Evolutionary conservation across 106 monocot genomes (phyloP), one percentile per base, ranked within the genome.

Genomic region (Phalaenopsis aphrodite): DNA sequence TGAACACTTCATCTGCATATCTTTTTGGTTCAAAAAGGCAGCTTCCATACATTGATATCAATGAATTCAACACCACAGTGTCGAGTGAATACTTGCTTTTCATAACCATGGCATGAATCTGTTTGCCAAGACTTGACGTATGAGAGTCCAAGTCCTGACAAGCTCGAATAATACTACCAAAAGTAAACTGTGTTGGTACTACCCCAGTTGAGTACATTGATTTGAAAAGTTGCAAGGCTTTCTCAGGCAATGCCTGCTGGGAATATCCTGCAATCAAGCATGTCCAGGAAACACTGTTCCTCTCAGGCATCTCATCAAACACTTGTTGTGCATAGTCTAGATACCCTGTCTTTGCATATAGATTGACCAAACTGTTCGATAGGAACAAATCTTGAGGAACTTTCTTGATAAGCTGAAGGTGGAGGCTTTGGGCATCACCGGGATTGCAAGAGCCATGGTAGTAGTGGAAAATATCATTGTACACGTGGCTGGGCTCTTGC

Each of bases 11-110:
- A 55, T 67, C 85, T 46, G 83, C 89, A 77, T 84, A 24, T 21
- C 18, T 42, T 0, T 79, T 19, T 12, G 90, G 81, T 56, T 66
- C 83, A 61, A 85, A 69, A 18, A 56, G 78, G 66, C 90, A 93
- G 73, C 80, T 80, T 37, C 95, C 93, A 58, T 93, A 93, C 96
- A 91, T 91, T 0, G 88, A 88, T 41, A 96, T 85, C 74, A 96
- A 72, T 4, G 91, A 87, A 75, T 91, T 93, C 61, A 88, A 90
- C 5, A 91, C 91, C 23, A 87, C 81, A 36, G 72, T 84, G 43
- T 93, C 86, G 19, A 79, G 68, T 7, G 65, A 64, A 79, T 85
- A 85, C 72, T 19, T 56, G 1, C 77, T 88, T 77, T 91, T 95
- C 58, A 76, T 81, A 43, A 88, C 67, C 36, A 93, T 24, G 3